Base-by-base conservation (phyloP, 176 grass and related monocot species). In the Zea luxurians region DNA sequence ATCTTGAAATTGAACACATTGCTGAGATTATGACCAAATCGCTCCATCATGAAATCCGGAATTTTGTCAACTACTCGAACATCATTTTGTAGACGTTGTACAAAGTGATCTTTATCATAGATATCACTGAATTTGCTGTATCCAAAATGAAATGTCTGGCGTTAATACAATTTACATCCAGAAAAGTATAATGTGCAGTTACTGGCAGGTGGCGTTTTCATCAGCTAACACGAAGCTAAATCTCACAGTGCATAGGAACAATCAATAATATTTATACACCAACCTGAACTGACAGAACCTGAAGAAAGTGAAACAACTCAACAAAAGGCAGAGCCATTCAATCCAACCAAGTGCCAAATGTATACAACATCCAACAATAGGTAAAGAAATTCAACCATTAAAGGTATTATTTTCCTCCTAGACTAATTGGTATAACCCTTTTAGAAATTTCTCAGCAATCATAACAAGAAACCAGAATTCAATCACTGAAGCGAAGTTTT, bases 1-100 rank as follows among this genome's bases (percentile, higher is more conserved):
- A 98, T 90, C 84, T 98, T 98, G 85, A 98, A 98, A 84, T 98
- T 98, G 76, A 88, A 92, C 43, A 85, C 87, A 78, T 98, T 94
- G 72, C 83, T 98, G 82, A 98, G 80, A 70, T 98, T 98, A 83
- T 92, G 79, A 74, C 87, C 95, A 43, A 98, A 98, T 46, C 95
- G 85, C 80, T 98, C 95, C 91, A 98, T 90, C 75, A 98, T 92
- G 70, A 89, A 98, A 42, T 91, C 82, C 40, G 95, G 95, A 66
- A 76, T 86, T 50, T 85, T 92, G 67, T 94, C 75, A 71, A 98
- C 87, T 73, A 98, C 84, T 47, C 78, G 80, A n/a, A 98, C 95
- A 84, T 98, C 91, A 90, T 92, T 98, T 83, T 87, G 85, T 27
- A 98, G 80, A 84, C 55, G 85, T 59, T 90, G 73, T 21, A 94